These are phyloP conservation scores for Cytospora piceicola DNA, from an alignment of 2,329 filamentous ascomycete species.

Conservation along the genomic window DNA sequence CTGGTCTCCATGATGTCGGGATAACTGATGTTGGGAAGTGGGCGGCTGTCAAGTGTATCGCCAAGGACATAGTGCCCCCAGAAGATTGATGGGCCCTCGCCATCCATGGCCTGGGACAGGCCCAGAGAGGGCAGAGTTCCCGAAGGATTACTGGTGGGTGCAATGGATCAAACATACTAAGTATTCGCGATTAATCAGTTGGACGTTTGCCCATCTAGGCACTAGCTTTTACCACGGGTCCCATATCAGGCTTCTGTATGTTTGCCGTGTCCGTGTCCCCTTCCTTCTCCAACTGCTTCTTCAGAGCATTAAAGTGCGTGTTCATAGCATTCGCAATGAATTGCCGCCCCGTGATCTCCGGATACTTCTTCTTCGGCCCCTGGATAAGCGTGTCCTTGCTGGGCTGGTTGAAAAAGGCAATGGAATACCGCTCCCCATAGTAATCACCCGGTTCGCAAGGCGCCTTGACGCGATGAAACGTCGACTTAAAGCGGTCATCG, in stretches of 20 bases:
- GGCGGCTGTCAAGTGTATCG: neutral
- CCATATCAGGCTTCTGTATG: neutral
- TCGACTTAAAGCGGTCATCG: slow-evolving; percentile 64
- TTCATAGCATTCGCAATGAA: slow-evolving; percentile 60
- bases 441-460: slow-evolving; percentile 44
- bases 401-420: slow-evolving; percentile 65
- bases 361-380: slow-evolving; percentile 59
- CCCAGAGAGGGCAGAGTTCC: neutral
- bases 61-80: too few relatives aligned
- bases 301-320: slow-evolving; percentile 52
- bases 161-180: neutral
- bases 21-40: neutral
- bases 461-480: slow-evolving; percentile 55
- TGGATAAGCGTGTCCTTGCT: slow-evolving; percentile 57
- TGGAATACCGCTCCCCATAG: slow-evolving; percentile 59
- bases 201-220: neutral
- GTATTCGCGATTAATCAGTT: neutral
- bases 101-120: neutral
- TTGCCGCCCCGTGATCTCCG: slow-evolving; percentile 56
- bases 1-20: too few relatives aligned
- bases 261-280: neutral
- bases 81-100: neutral
- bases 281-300: slow-evolving; percentile 8
- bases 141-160: neutral
- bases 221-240: slow-evolving; percentile 6